Conservation (phyloP, 257 asterid species). For the Nicotiana obtusifolia region DNA sequence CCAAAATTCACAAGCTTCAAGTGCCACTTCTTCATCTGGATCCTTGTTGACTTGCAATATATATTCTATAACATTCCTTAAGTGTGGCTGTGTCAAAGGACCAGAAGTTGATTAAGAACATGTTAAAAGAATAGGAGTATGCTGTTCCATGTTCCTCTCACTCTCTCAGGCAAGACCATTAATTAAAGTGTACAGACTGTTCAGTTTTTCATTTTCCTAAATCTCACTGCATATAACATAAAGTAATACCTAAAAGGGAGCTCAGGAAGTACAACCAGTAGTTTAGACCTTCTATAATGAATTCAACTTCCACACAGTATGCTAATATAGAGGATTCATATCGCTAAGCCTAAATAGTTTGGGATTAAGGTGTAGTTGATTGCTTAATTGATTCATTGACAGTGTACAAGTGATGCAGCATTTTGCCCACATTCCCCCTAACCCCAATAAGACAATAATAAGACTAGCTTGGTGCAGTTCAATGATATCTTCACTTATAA, state of each 20-base stretch:
- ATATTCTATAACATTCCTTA: constrained; percentile 78
- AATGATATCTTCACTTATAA: neutral
- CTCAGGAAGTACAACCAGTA: neutral
- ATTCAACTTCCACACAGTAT: neutral
- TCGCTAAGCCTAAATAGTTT: neutral
- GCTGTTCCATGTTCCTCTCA: neutral
- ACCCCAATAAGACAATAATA: neutral
- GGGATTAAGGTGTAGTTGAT: neutral
- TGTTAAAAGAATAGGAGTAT: neutral
- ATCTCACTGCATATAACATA: neutral
- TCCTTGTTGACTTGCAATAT: constrained; percentile 90
- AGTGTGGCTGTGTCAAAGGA: constrained; percentile 70
- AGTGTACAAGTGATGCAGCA: neutral
- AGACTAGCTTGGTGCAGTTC: neutral
- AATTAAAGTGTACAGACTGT: neutral
- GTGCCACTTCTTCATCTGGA: constrained; percentile 89
- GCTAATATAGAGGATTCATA: neutral
- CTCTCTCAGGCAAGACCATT: neutral
- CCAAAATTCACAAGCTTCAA: constrained; percentile 99
- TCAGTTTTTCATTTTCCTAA: neutral
- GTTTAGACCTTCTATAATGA: neutral
- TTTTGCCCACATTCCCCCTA: neutral
- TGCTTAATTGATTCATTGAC: neutral
- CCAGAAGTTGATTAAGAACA: constrained; percentile 24
- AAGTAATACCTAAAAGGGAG: neutral